Base-by-base conservation (phyloP, 2,329 filamentous ascomycete genomes). In the Tothia fuscella region DNA sequence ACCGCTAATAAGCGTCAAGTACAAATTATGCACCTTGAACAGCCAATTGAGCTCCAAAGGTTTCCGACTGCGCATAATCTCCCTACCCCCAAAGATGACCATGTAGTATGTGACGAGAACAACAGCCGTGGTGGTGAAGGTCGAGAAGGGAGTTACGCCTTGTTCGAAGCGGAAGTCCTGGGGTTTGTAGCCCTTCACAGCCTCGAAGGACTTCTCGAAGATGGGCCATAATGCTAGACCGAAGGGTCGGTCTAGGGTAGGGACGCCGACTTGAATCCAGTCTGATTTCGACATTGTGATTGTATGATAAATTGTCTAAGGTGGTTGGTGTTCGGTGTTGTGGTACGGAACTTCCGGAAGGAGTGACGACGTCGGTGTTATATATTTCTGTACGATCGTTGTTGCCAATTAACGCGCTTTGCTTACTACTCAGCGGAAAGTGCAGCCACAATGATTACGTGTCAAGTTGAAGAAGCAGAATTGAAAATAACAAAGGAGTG, bases 1-100 rank as follows among this genome's bases (percentile, higher is more conserved):
- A 46, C 67, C 82, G 61, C 85, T 93, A 68, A 95, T 85, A 51
- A 76, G 68, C 36, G 89, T 96, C 58, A 98, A 71, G 68, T 88
- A 79, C 56, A 96, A 81, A 74, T 98, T 98, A 77, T 98, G 89
- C 59, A 95, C 74, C 68, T 94, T 83, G 73, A 96, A 96, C 45
- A 91, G 69, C 13, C 74, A 70, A 70, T 85, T 91, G 57, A 96
- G 76, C 73, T 93, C 84, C 68, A 91, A 81, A 17, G 89, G 73
- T 58, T 80, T 72, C 49, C 85, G 77, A 56, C 82, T 80, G 66
- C 85, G 84, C 91, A 98, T 96, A 54, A 87, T 60, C 65, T 93
- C 85, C 50, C 89, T 77, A 46, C 89, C 91, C 49, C 88, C 88
- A 52, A 96, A 93, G 56, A 96, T 91, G 66, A 94, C 70, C 51